Conservation (phyloP, 805 yeast genomes). For the Kodamaea neixiangensis region DNA sequence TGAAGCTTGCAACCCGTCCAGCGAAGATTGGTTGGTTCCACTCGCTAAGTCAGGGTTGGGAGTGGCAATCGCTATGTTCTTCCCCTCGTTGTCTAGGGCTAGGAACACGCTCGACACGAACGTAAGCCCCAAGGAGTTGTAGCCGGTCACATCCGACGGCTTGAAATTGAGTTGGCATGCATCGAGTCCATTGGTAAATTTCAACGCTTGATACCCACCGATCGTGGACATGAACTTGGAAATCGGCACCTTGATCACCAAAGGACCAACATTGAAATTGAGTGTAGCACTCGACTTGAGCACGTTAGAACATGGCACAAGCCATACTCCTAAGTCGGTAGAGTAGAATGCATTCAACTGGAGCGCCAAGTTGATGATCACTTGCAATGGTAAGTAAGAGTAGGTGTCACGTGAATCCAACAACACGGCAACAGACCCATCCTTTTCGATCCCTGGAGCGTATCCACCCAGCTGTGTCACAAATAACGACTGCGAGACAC, state of each 20-base stretch:
- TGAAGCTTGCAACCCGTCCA: not conserved
- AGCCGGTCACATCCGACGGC: constrained; percentile 52
- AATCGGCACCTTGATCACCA: constrained; percentile 52
- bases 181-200: constrained; percentile 51
- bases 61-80: constrained; percentile 56
- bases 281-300: constrained; percentile 50
- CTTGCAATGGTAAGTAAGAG: constrained; percentile 55
- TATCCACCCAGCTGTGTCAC: not conserved
- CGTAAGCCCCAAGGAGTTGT: constrained; percentile 57
- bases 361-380: constrained; percentile 62
- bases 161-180: constrained; percentile 60
- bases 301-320: constrained; percentile 57
- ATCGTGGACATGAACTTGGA: constrained; percentile 47
- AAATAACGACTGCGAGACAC: constrained; percentile 33
- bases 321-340: constrained; percentile 51
- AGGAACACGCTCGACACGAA: constrained; percentile 54
- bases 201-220: constrained; percentile 34
- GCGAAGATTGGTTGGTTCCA: not conserved
- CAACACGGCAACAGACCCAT: constrained; percentile 49
- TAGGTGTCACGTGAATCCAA: constrained; percentile 56
- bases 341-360: constrained; percentile 69
- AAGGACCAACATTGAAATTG: constrained; percentile 53
- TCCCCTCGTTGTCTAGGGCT: constrained; percentile 64
- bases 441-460: not conserved
- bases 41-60: constrained; percentile 27